phyloP scores from a whole-genome alignment of 495 filamentous ascomycete species.

The Wilcoxina mikolae region DNA sequence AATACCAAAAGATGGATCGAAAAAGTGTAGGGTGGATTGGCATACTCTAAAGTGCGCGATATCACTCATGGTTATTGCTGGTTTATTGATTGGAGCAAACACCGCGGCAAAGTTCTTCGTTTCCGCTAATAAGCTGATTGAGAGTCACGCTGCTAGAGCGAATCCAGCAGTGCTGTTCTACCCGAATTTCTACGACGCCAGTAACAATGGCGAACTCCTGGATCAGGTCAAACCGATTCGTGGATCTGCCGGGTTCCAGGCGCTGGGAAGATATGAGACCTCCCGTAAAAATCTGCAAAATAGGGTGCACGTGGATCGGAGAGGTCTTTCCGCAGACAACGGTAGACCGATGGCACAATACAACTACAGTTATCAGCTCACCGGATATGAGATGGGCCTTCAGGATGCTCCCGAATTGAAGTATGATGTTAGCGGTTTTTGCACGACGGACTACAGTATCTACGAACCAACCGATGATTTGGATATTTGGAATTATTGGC shows the following conservation, averaged over 20 bases:
- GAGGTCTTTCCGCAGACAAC: not conserved
- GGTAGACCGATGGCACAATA: not conserved
- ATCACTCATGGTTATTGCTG: not conserved
- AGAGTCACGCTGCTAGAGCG: not conserved
- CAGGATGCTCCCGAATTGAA: not conserved
- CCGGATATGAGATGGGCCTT: not conserved
- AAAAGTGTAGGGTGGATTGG: not conserved
- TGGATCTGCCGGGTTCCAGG: not conserved
- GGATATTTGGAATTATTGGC: too few relatives aligned
- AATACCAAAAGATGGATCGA: too few relatives aligned
- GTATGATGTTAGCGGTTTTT: not conserved
- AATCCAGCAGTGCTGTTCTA: not conserved
- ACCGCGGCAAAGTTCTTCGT: not conserved
- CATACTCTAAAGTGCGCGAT: not conserved
- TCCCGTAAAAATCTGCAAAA: not conserved
- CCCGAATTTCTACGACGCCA: not conserved
- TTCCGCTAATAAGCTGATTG: not conserved
- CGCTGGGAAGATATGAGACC: not conserved
- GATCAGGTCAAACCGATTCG: not conserved
- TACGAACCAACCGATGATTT: not conserved
- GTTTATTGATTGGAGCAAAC: not conserved
- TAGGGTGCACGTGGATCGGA: not conserved
- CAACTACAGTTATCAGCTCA: not conserved
- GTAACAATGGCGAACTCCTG: too few relatives aligned
- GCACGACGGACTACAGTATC: not conserved